Base-by-base conservation (phyloP, 1,284 basidiomycete species). In the Cryptococcus amylolentus region DNA sequence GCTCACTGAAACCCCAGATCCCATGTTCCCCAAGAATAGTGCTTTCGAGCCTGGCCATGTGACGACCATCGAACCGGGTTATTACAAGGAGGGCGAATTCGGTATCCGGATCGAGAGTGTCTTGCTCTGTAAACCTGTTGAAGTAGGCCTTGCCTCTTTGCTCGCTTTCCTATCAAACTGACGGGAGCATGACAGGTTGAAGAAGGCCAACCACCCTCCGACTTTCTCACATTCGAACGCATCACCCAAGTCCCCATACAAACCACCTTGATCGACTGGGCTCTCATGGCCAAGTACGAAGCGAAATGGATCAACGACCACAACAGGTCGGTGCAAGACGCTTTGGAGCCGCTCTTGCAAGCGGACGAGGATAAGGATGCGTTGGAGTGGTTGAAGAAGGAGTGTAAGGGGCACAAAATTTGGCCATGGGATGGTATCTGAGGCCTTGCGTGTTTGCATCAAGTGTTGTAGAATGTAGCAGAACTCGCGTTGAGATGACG, bases 221-320 rank as follows among this genome's bases (percentile, higher is more conserved):
- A 84, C 42, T 95, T 88, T 87, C 83, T 93, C 26, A 86, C 86
- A 5, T 95, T 94, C 71, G 90, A 94, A 76, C 86, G 88, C 12
- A 80, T 95, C 61, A 94, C 93, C 3, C 88, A 87, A 55, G 91
- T 94, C 5, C 95, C 96, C 0, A 96, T 98, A 69, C 89, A 95
- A 78, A 90, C 89, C 3, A 84, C 85, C 64, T 88, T 98, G 83
- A 86, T 98, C 54, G 89, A 93, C 69, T 85, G 87, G 55, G 80
- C 77, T 42, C 84, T 98, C 82, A 82, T 98, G 61, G 86, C 86
- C 12, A 88, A 86, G 68, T 87, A 88, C 56, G 93, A 98, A 80
- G 87, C 87, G 67, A 77, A 84, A 57, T 97, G 94, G 94, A 71
- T 98, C 54, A 94, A 92, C 81, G 85, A 86, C 35, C 94, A 98